Evolutionary conservation across 73 alveolate species (phyloP).

Genomic region (Stentor roeselii): DNA sequence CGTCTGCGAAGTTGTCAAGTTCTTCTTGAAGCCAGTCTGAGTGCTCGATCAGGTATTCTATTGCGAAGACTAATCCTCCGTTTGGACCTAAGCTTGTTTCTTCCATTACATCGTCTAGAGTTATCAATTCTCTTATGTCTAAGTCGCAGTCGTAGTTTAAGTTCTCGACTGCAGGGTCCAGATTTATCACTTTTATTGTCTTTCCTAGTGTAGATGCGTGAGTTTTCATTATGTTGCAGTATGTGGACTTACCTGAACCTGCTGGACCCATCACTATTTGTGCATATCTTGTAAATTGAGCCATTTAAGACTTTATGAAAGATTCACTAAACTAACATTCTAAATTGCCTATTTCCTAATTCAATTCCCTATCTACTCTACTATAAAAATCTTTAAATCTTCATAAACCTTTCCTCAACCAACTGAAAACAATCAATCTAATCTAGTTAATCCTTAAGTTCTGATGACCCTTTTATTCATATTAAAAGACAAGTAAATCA

Average conservation of each 20-base stretch:
- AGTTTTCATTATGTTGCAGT: slow-evolving; percentile 87
- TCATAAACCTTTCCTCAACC: no score
- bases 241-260: slow-evolving; percentile 91
- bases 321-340: neutral
- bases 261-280: slow-evolving; percentile 83
- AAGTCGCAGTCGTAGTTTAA: slow-evolving; percentile 89
- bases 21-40: slow-evolving; percentile 77
- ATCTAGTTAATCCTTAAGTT: no score
- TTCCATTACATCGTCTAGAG: slow-evolving; percentile 78
- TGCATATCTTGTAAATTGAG: slow-evolving; percentile 45
- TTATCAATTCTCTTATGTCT: slow-evolving; percentile 80
- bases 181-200: slow-evolving; percentile 79
- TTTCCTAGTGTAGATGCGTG: slow-evolving; percentile 70
- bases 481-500: no score
- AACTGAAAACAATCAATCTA: no score
- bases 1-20: slow-evolving; percentile 66
- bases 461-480: no score
- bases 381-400: no score
- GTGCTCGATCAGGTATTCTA: slow-evolving; percentile 75
- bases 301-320: neutral
- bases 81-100: slow-evolving; percentile 82
- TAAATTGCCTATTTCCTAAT: no score
- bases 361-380: no score
- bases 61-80: slow-evolving; percentile 83
- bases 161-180: slow-evolving; percentile 99